These are phyloP conservation scores for Nicotiana knightiana DNA, from an alignment of 257 asterid genomes.

Conservation along the genomic window DNA sequence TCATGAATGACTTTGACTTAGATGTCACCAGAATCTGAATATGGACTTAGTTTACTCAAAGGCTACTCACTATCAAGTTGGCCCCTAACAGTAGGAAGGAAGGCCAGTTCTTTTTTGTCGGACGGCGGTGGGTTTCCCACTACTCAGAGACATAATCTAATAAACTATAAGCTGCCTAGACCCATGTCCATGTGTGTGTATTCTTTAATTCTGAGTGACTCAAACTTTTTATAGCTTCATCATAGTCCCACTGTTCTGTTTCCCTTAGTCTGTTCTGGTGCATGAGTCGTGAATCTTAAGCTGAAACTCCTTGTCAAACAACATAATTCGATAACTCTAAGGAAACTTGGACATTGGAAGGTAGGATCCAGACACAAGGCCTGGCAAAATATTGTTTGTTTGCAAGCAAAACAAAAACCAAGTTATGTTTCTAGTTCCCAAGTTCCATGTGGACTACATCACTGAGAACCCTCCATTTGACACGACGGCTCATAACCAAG, in stretches of 20 bases:
- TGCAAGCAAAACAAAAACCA: too few relatives aligned
- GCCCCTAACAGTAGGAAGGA: conserved; percentile 16
- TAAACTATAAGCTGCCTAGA: not conserved
- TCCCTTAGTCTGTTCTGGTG: not conserved
- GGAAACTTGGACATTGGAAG: too few relatives aligned
- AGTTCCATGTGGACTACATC: too few relatives aligned
- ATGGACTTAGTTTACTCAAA: not conserved
- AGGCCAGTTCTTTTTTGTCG: conserved; percentile 3
- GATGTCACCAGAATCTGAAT: not conserved
- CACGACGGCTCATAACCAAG: too few relatives aligned
- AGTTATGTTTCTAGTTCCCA: too few relatives aligned
- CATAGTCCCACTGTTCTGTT: not conserved
- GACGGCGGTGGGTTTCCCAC: conserved; percentile 15
- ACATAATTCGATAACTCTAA: too few relatives aligned
- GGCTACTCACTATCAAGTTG: not conserved
- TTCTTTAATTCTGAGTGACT: not conserved
- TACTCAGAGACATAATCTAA: not conserved
- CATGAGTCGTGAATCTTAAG: not conserved
- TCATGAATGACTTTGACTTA: not conserved
- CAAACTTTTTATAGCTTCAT: conserved; percentile 1
- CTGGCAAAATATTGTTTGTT: too few relatives aligned
- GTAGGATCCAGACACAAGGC: too few relatives aligned
- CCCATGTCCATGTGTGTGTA: not conserved
- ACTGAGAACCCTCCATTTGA: too few relatives aligned
- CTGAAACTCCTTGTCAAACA: not conserved